Evolutionary conservation across 495 filamentous ascomycete species (phyloP), one percentile per base, ranked within the genome.

Genomic region (Tetracladium marchalianum): DNA sequence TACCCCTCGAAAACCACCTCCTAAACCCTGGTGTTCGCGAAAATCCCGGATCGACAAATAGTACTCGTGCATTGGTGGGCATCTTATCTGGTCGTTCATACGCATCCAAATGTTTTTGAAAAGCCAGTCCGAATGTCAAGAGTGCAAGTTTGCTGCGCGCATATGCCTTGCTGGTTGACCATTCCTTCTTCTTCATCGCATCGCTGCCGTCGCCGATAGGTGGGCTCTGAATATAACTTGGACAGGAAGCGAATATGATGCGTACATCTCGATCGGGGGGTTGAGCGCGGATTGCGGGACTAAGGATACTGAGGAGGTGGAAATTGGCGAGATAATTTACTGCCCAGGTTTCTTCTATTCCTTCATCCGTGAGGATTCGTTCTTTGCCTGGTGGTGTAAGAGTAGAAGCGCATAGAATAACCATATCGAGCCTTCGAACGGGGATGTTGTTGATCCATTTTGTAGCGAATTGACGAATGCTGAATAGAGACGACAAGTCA

Each of bases 401-500:
- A 0, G 81, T 81, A 32, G 81, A 80, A 4, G 79, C 92, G 62
- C 87, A 93, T 13, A 96, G 73, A 37, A 99, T 79, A 17, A 99
- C 66, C 80, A 90, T 87, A 62, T 99, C 92, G 4, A 99, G 69
- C n/a, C 92, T 77, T 33, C 92, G 78, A 16, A 89, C 84, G 0
- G 93, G 90, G 22, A 81, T 76, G 61, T 97, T 99, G 64, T 99
- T 90, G 54, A 97, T 84, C 88, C 93, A 99, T 67, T 89, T 89
- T 2, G 92, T 99, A n/a, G 92, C 92, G 59, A 99, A 99, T 47
- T 80, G 71, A 18, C 92, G 85, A 46, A 99, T 80, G 49, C 83
- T 90, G 57, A 95, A 77, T 13, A 97, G 69, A 11, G 84, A 90
- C 19, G 82, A 65, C 35, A 99, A 79, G 52, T 99, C 90, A 31